Evolutionary conservation across 176 grass and related monocot genomes (phyloP), one percentile per base, ranked within the genome.

Genomic region (Avena atlantica): DNA sequence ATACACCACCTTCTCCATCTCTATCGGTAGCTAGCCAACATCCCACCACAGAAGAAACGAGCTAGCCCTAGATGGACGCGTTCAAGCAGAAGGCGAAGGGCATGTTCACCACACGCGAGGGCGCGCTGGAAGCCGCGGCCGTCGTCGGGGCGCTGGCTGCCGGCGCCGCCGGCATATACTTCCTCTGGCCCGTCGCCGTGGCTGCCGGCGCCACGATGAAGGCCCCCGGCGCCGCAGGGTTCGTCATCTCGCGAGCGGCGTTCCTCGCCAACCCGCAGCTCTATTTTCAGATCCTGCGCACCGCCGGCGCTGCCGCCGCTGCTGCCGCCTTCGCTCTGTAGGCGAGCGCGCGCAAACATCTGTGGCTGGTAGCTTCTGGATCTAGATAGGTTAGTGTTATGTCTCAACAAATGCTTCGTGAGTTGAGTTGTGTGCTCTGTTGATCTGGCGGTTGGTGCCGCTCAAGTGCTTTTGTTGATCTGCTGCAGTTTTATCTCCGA

Each of bases 211-310:
- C 5, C 81, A 76, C 49, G 47, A 89, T 89, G 87, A 80, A 8
- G 6, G 87, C 87, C 0, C 81, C 87, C 0, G 87, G 74, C 45
- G 56, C 65, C 44, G 74, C 55, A 65, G 82, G 76, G 20, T 12
- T 6, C 63, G 0, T 85, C 1, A 89, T 89, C 16, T 89, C 87
- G 20, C 82, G 87, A 15, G 47, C 81, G 2, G 81, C 81, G 44
- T 89, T 89, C 53, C 12, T 56, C 53, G 53, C 53, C 53, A 56
- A 56, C 53, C 53, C 53, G 16, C 16, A 56, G 16, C 53, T 56
- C 53, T 56, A 56, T 56, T 56, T 56, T 56, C 16, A 56, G 53
- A 56, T 56, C 53, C 5, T 84, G 0, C 59, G 13, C 59, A 49
- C 58, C 0, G 14, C 0, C 0, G 78, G 60, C 13, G 78, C 59